Evolutionary conservation across 1,139 yeast genomes (phyloP).

Genomic region (Kodamaea sp.): DNA sequence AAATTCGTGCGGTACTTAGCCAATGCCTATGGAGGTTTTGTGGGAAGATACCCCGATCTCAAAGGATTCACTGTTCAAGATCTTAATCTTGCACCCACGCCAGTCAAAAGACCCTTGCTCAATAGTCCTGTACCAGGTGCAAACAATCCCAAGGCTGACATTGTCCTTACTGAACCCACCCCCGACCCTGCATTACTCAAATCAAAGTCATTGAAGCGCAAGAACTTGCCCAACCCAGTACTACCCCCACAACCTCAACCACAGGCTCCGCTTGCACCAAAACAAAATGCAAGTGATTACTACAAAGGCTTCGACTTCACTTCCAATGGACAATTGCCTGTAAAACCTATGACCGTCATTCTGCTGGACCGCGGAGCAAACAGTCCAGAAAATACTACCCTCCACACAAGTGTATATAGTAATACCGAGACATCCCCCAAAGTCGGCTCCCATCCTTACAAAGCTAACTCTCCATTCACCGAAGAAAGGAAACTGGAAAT

Average conservation of each 20-base stretch:
- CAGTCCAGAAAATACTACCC: conserved; percentile 3
- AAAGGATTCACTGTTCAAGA: conserved; percentile 38
- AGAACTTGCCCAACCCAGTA: conserved; percentile 29
- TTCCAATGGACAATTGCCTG: conserved; percentile 44
- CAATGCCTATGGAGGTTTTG: conserved; percentile 65
- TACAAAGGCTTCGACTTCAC: conserved; percentile 46
- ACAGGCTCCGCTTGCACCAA: no score
- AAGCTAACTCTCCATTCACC: not conserved
- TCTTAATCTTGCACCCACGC: conserved; percentile 35
- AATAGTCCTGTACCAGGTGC: conserved; percentile 9
- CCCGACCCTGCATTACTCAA: conserved; percentile 28
- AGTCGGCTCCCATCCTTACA: conserved; percentile 2
- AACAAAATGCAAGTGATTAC: conserved; percentile 14
- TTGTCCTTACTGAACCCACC: conserved; percentile 22
- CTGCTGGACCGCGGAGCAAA: conserved; percentile 10
- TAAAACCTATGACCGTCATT: conserved; percentile 46
- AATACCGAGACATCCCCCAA: conserved; percentile 3
- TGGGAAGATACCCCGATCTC: conserved; percentile 65
- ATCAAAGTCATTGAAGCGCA: conserved; percentile 28
- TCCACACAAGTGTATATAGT: conserved; percentile 8
- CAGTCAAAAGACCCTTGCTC: conserved; percentile 17
- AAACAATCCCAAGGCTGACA: conserved; percentile 10
- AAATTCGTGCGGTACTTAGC: conserved; percentile 63
- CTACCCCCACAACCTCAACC: conserved; percentile 23
- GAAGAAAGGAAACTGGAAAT: conserved; percentile 1